These are phyloP conservation scores for Monilinia vaccinii-corymbosi DNA, from an alignment of 2,329 filamentous ascomycete species.

Conservation along the genomic window DNA sequence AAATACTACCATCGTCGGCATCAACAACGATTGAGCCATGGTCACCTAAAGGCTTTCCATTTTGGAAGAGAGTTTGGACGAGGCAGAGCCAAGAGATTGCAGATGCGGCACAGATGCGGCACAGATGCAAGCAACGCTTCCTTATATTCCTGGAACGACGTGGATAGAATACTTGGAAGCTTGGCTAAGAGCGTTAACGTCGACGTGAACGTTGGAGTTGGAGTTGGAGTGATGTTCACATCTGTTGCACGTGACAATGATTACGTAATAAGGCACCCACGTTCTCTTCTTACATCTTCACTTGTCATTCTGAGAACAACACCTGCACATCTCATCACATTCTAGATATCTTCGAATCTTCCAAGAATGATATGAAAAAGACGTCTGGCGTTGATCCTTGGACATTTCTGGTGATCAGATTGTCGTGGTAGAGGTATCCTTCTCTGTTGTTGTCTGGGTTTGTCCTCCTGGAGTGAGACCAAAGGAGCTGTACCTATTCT, in stretches of 20 bases:
- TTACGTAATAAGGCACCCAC: neutral
- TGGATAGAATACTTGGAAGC: neutral
- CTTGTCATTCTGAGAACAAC: conserved; percentile 13
- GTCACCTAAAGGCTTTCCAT: conserved; percentile 26
- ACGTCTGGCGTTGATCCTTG: neutral
- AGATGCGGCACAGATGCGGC: neutral
- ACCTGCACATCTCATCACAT: conserved; percentile 8
- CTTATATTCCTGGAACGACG: neutral
- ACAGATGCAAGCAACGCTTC: neutral
- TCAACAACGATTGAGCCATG: conserved; percentile 21
- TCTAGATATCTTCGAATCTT: neutral
- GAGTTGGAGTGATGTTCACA: neutral
- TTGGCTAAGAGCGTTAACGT: neutral
- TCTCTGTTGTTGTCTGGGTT: neutral
- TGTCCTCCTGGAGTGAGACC: neutral
- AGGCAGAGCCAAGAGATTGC: neutral
- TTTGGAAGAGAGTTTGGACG: conserved; percentile 18
- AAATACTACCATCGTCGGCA: conserved; percentile 6
- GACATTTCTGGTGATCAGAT: neutral
- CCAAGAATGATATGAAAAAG: neutral
- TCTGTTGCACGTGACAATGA: neutral
- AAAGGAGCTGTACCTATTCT: neutral
- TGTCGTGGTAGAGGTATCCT: neutral
- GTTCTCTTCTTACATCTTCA: neutral
- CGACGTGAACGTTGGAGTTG: no score